phyloP scores from a whole-genome alignment of 164 flowering plant genomes.

The Liriodendron chinense region DNA sequence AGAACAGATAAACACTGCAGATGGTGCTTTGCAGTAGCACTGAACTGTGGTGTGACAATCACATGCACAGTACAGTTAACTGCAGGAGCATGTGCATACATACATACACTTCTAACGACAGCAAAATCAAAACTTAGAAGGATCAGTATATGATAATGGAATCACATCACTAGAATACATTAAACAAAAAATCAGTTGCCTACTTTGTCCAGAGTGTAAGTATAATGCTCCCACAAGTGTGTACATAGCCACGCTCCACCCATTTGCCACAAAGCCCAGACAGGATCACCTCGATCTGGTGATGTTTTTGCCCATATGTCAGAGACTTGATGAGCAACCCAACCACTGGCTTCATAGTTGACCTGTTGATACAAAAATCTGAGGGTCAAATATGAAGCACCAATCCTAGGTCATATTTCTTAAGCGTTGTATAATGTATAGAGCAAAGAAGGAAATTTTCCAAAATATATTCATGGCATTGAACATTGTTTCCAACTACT shows the following conservation, averaged over 20 bases:
- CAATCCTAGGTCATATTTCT: not conserved
- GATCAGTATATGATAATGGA: not conserved
- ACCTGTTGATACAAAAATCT: conserved; percentile 40
- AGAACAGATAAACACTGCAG: not conserved
- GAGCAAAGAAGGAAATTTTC: not conserved
- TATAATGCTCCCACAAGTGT: conserved; percentile 92
- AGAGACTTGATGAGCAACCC: conserved; percentile 92
- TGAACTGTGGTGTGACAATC: not conserved
- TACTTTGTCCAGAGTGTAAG: conserved; percentile 84
- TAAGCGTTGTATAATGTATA: not conserved
- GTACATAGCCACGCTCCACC: conserved; percentile 99
- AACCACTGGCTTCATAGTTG: conserved; percentile 83
- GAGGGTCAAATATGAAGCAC: not conserved
- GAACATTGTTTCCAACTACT: not conserved
- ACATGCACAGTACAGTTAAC: not conserved
- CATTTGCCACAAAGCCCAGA: conserved; percentile 98
- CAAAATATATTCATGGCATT: not conserved
- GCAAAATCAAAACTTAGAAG: not conserved
- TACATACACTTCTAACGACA: not conserved
- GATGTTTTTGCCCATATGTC: conserved; percentile 98
- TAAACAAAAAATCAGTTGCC: not conserved
- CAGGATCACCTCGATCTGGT: conserved; percentile 70
- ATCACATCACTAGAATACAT: not conserved
- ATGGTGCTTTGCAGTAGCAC: not conserved
- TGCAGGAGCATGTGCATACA: not conserved